These are phyloP conservation scores for Striga hermonthica DNA, from an alignment of 305 asterid species.

Conservation along the genomic window DNA sequence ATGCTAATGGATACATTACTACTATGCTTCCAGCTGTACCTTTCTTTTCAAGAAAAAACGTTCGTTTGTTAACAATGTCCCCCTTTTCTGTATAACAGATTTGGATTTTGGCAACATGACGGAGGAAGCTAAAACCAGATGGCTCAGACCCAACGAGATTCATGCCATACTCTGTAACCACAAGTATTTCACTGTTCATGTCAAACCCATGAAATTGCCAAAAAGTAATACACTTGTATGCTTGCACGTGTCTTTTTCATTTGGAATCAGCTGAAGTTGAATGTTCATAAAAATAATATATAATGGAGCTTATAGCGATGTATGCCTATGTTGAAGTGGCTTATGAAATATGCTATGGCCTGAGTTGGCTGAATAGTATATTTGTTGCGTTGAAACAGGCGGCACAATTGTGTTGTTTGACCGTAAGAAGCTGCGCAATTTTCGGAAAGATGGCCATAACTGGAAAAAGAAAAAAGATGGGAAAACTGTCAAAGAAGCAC, in stretches of 20 bases:
- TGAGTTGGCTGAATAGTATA: constrained; percentile 23
- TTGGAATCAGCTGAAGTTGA: constrained; percentile 24
- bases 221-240: constrained; percentile 44
- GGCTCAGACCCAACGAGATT: constrained; percentile 88
- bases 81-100: constrained; percentile 40
- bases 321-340: constrained; percentile 6
- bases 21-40: background rate
- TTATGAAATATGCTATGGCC: constrained; percentile 19
- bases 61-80: background rate
- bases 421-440: constrained; percentile 80
- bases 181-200: constrained; percentile 57
- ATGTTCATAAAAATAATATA: constrained; percentile 4
- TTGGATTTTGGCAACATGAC: constrained; percentile 53
- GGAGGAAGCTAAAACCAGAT: constrained; percentile 73
- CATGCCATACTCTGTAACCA: constrained; percentile 68
- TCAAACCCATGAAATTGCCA: constrained; percentile 73
- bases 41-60: constrained; percentile 7
- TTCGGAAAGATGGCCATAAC: constrained; percentile 71
- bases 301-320: background rate
- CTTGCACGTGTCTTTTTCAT: constrained; percentile 4
- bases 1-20: background rate
- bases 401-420: constrained; percentile 62
- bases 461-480: constrained; percentile 86
- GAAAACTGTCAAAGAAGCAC: constrained; percentile 82
- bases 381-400: constrained; percentile 38